Percentiles rank a stretch among this genome's conserved stretches.
These are phyloP conservation scores for Vitis amurensis DNA, from an alignment of 164 flowering plant species.

Conservation along the genomic window DNA sequence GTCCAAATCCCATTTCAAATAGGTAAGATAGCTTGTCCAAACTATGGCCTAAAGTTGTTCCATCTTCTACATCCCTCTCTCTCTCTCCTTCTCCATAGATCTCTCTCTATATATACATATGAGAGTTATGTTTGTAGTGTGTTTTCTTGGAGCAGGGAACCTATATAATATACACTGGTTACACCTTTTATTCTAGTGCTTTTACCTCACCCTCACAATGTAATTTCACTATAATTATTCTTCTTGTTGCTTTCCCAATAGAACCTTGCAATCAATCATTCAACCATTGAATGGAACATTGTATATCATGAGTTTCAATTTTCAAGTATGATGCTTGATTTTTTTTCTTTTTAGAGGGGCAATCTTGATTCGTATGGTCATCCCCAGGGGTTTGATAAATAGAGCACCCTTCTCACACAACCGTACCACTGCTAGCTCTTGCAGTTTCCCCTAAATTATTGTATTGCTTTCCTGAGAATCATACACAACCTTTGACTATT, in stretches of 20 bases:
- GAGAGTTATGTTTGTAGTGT: not conserved
- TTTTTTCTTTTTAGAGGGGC: too few species aligned
- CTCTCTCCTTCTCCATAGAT: too few species aligned
- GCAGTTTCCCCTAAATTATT: too few species aligned
- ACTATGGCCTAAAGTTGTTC: too few species aligned
- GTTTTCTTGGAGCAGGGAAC: not conserved
- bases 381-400: too few species aligned
- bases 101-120: not conserved
- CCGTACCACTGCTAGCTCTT: too few species aligned
- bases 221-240: constrained; percentile 12
- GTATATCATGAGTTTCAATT: too few species aligned
- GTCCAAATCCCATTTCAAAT: constrained; percentile 60
- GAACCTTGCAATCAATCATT: constrained; percentile 21
- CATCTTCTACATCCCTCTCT: not conserved
- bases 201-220: not conserved
- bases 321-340: too few species aligned
- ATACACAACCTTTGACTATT: too few species aligned
- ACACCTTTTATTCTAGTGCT: not conserved
- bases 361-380: too few species aligned
- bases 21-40: constrained; percentile 20
- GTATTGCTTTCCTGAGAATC: too few species aligned
- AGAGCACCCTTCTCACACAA: too few species aligned
- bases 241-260: constrained; percentile 11
- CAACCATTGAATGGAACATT: not conserved
- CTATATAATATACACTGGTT: not conserved